A percentile compares a stretch with the other conserved stretches of the same genome.
These are phyloP conservation scores for Verbascum thapsus DNA, from an alignment of 257 asterid genomes.

Conservation along the genomic window DNA sequence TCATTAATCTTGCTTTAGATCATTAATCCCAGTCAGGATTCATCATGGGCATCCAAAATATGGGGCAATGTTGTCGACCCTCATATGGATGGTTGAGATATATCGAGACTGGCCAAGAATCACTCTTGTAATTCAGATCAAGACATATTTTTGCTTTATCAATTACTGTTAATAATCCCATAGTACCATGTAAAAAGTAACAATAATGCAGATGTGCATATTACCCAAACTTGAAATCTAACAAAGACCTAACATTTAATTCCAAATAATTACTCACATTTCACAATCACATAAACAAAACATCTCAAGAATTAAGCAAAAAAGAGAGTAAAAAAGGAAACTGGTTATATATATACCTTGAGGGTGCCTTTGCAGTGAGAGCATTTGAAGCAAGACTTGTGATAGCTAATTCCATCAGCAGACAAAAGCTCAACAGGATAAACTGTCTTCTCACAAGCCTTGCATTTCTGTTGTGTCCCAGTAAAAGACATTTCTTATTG, in stretches of 20 bases:
- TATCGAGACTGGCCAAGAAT: no score
- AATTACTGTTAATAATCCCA: no score
- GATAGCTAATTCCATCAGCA: constrained; percentile 86
- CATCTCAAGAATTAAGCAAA: not conserved
- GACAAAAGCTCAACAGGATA: constrained; percentile 95
- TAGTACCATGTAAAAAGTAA: no score
- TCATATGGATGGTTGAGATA: no score
- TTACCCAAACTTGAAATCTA: not conserved
- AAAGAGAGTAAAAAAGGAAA: not conserved
- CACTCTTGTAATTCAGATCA: no score
- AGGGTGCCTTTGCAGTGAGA: constrained; percentile 95
- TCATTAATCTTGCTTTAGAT: no score
- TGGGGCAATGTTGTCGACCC: no score
- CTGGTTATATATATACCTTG: constrained; percentile 51
- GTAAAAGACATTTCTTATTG: not conserved
- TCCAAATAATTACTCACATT: not conserved
- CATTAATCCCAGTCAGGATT: no score
- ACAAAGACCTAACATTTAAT: not conserved
- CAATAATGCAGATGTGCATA: no score
- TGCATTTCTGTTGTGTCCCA: constrained; percentile 3
- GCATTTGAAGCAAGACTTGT: constrained; percentile 90
- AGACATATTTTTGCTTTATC: no score
- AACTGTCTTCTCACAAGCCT: constrained; percentile 57
- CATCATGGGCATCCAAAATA: no score
- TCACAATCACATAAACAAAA: constrained; percentile 3